Evolutionary conservation across 176 grass and related monocot genomes (phyloP).

Genomic region (Calamus simplicifolius): DNA sequence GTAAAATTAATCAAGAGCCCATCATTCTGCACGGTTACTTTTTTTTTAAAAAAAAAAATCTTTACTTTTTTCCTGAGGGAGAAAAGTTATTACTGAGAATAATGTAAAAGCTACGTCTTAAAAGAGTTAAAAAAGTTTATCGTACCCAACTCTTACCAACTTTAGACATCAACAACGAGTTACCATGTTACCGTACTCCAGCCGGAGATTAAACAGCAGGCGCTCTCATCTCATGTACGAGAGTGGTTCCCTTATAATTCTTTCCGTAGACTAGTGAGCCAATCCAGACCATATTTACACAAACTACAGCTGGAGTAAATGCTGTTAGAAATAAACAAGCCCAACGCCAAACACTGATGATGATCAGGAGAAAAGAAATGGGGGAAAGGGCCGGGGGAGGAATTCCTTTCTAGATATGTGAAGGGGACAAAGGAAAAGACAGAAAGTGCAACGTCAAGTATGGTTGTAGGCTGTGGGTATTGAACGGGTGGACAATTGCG

Average conservation of each 20-base stretch:
- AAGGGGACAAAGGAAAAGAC: conserved; percentile 8
- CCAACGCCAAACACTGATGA: not conserved
- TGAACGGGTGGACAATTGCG: conserved; percentile 1
- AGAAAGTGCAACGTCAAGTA: conserved; percentile 14
- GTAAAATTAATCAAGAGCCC: no score
- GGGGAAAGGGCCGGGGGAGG: not conserved
- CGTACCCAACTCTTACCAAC: not conserved
- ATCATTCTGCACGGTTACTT: not conserved
- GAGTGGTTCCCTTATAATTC: no score
- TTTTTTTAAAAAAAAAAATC: not conserved
- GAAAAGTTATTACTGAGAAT: no score
- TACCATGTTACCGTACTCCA: no score
- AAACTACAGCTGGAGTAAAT: not conserved
- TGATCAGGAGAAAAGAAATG: not conserved
- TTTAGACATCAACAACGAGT: no score
- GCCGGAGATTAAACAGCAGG: no score
- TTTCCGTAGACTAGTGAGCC: no score
- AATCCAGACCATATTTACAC: no score
- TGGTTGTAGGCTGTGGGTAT: not conserved
- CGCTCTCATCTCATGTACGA: no score
- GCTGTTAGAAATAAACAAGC: not conserved
- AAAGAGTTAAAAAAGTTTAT: not conserved
- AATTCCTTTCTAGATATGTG: not conserved
- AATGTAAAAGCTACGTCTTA: not conserved
- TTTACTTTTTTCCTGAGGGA: not conserved